phyloP scores from a whole-genome alignment of 148 eudicot species.

The Vaccinium myrtillus region DNA sequence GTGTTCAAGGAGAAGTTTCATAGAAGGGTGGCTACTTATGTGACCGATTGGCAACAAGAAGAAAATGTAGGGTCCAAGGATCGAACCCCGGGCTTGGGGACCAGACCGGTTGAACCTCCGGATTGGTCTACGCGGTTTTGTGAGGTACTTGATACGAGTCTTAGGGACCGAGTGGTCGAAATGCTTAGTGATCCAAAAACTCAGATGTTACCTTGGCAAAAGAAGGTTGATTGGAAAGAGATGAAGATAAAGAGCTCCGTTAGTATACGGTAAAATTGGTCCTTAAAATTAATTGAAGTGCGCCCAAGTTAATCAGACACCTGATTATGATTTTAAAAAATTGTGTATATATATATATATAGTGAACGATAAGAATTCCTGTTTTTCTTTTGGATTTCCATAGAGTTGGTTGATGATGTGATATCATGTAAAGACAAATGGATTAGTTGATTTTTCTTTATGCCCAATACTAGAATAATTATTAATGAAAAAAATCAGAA shows the following conservation, averaged over 20 bases:
- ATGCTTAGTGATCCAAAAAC: conserved; percentile 24
- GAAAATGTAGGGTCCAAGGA: conserved; percentile 48
- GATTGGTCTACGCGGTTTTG: conserved; percentile 54
- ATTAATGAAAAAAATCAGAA: background rate
- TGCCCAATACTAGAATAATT: background rate
- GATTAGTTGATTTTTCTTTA: background rate
- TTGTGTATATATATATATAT: background rate
- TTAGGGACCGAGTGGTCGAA: conserved; percentile 30
- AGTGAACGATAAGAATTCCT: background rate
- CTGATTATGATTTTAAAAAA: no score
- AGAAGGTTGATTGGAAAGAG: background rate
- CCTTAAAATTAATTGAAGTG: no score
- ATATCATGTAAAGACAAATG: background rate
- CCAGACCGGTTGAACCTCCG: conserved; percentile 41
- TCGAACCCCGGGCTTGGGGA: conserved; percentile 59
- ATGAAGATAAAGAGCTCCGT: background rate
- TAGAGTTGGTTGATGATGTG: background rate
- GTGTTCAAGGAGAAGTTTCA: conserved; percentile 47
- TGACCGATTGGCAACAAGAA: conserved; percentile 43
- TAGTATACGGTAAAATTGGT: no score
- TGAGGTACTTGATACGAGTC: conserved; percentile 39
- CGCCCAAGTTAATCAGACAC: no score
- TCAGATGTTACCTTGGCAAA: conserved; percentile 38
- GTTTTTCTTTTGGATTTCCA: background rate
- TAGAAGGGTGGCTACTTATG: conserved; percentile 50